Conservation (phyloP, 2,329 filamentous ascomycete species). For the Penicillium italicum region DNA sequence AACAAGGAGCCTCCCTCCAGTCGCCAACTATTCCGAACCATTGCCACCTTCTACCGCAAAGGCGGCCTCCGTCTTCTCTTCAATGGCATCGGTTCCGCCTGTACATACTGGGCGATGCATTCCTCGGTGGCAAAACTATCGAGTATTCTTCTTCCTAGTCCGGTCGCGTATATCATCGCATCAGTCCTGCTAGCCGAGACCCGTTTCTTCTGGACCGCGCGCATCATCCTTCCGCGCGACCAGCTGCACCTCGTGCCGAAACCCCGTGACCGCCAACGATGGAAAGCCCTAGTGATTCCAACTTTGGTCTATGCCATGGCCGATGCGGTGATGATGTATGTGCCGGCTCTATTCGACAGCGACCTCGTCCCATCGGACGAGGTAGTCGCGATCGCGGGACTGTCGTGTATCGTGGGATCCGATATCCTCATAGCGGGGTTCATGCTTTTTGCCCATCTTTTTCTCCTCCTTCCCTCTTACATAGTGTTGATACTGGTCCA, state of each 20-base stretch:
- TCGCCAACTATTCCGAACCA: neutral
- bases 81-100: neutral
- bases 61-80: neutral
- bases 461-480: neutral
- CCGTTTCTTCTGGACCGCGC: neutral
- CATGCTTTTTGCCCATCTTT: neutral
- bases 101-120: neutral
- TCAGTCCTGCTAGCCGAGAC: neutral
- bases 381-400: neutral
- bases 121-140: neutral
- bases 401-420: neutral
- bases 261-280: neutral
- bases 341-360: neutral
- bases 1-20: neutral
- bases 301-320: neutral
- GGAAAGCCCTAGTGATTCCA: neutral
- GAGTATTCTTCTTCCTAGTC: neutral
- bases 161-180: neutral
- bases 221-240: neutral
- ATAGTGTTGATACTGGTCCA: neutral
- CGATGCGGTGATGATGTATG: neutral
- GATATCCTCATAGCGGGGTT: neutral
- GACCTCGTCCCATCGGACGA: neutral
- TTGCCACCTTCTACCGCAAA: neutral
- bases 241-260: neutral